These are phyloP conservation scores for Verticillium isaacii DNA, from an alignment of 2,329 filamentous ascomycete genomes.

Conservation along the genomic window DNA sequence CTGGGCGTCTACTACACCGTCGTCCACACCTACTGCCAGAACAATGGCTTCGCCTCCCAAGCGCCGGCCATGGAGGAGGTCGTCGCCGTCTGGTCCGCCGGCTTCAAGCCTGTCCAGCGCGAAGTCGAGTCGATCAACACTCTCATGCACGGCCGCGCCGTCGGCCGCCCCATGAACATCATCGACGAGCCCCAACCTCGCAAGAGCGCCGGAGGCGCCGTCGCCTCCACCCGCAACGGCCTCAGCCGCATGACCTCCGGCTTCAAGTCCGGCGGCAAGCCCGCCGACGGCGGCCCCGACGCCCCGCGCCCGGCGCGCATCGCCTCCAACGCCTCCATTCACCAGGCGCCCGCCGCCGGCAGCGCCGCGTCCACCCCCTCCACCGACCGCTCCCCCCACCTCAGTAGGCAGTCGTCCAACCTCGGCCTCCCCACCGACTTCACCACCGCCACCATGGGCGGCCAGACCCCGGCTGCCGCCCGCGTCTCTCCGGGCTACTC, in stretches of 20 bases:
- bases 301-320: slow-evolving; percentile 21
- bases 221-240: slow-evolving; percentile 24
- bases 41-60: slow-evolving; percentile 65
- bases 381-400: slow-evolving; percentile 18
- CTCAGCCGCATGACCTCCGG: slow-evolving; percentile 34
- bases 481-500: slow-evolving; percentile 19
- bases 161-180: slow-evolving; percentile 42
- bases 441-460: slow-evolving; percentile 36
- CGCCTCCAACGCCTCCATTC: slow-evolving; percentile 26
- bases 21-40: slow-evolving; percentile 67
- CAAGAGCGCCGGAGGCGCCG: slow-evolving; percentile 16
- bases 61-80: slow-evolving; percentile 70
- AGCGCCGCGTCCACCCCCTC: slow-evolving; percentile 10
- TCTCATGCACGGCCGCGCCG: slow-evolving; percentile 62
- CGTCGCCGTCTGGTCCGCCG: slow-evolving; percentile 58
- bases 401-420: slow-evolving; percentile 18
- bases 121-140: slow-evolving; percentile 62
- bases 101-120: slow-evolving; percentile 58
- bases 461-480: slow-evolving; percentile 21
- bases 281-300: slow-evolving; percentile 9
- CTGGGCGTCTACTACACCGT: slow-evolving; percentile 75
- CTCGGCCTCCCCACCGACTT: slow-evolving; percentile 38
- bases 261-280: slow-evolving; percentile 30
- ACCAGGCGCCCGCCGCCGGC: slow-evolving; percentile 4
- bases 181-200: slow-evolving; percentile 22